phyloP scores from a whole-genome alignment of 495 filamentous ascomycete species.

The Aspergillus affinis region DNA sequence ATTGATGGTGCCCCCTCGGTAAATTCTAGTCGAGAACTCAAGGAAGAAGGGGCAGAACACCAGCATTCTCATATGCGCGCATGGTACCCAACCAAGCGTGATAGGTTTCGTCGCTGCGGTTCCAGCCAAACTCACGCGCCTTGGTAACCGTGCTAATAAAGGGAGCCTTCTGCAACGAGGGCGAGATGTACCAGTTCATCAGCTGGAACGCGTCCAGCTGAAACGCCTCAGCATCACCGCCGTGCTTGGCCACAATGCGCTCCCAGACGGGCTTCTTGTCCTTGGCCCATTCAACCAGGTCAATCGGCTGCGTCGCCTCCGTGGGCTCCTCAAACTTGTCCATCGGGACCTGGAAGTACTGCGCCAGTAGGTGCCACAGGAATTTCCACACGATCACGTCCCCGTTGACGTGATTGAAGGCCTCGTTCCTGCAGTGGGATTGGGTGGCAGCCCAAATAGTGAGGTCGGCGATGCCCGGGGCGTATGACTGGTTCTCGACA shows the following conservation, averaged over 20 bases:
- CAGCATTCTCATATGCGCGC: conserved; percentile 8
- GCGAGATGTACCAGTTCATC: conserved; percentile 6
- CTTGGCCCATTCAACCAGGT: conserved; percentile 17
- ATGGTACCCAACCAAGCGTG: conserved; percentile 8
- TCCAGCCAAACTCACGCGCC: conserved; percentile 14
- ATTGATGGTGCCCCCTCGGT: no score
- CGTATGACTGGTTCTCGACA: conserved; percentile 8
- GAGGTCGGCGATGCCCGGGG: conserved; percentile 14
- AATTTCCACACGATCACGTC: conserved; percentile 15
- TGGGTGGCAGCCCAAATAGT: conserved; percentile 13
- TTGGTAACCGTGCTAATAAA: conserved; percentile 5
- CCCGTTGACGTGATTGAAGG: conserved; percentile 22
- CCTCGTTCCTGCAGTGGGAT: conserved; percentile 14
- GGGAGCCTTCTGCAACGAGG: not conserved
- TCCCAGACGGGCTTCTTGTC: conserved; percentile 23
- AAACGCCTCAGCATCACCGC: conserved; percentile 4
- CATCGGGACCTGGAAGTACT: conserved; percentile 2
- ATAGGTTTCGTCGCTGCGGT: conserved; percentile 3
- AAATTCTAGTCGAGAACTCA: no score
- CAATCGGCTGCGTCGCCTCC: not conserved
- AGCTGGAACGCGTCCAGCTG: not conserved
- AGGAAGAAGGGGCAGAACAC: not conserved
- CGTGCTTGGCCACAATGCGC: conserved; percentile 10
- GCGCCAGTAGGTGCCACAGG: conserved; percentile 6
- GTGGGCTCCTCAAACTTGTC: not conserved